Base-by-base conservation (phyloP, 768 basidiomycete genomes). In the Sistotremastrum suecicum region DNA sequence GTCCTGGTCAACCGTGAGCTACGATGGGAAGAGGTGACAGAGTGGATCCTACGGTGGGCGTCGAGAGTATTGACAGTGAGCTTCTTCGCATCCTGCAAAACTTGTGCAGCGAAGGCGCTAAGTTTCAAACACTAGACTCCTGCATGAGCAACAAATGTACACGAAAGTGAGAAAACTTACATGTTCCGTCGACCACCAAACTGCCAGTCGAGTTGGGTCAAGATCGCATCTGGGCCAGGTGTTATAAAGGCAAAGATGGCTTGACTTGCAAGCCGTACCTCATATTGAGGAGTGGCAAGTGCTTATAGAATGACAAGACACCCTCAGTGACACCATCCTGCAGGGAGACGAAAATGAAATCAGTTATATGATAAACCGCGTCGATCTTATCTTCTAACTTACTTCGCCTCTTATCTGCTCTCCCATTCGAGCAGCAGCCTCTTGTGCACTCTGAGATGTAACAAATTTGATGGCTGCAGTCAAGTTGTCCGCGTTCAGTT, bases 251-350 rank as follows among this genome's bases (percentile, higher is more conserved):
- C 28, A 48, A 46, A 38, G 7, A 38, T 20, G 20, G 20, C 2
- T 20, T 20, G 20, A 20, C 20, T 20, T 20, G 20, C 20, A 12
- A 8, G 35, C 46, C 58, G 40, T 20, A 64, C 64, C 74, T 61
- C 77, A 80, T 79, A 51, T 75, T 75, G 32, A 74, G 53, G 39
- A 80, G 54, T 1, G 78, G 77, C 11, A 80, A 59, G 55, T 79
- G 77, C 38, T 60, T 61, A 55, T 80, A 75, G 54, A 79, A 78
- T 35, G 70, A 71, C 20, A 72, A 70, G 3, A 72, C 71, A 7
- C 74, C 75, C 32, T 51, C 56, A 30, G 52, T 49, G 1, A 70
- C 64, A 4, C 76, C 76, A 40, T 75, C 62, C 74, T 78, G 34
- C 3, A 34, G 7, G 32, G 32, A 41, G 38, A 29, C 35, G 4